phyloP scores from a whole-genome alignment of 2,329 filamentous ascomycete genomes.

The Ascochyta viciae-villosae region DNA sequence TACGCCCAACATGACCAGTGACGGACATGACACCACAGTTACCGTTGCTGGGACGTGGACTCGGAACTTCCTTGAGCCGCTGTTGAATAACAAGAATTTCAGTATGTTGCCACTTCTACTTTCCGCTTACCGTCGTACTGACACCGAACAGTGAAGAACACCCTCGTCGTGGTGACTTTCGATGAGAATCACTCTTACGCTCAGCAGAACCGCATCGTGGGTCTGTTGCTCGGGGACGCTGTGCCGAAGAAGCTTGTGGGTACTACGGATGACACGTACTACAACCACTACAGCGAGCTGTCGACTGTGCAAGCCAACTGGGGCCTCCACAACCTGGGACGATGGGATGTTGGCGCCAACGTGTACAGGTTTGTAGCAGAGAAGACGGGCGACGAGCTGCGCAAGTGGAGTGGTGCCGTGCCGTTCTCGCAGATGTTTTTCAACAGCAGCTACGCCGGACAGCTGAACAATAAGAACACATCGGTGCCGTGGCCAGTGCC shows the following conservation, averaged over 20 bases:
- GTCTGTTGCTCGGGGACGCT: constrained; percentile 76
- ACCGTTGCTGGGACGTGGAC: constrained; percentile 74
- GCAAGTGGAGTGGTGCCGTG: constrained; percentile 36
- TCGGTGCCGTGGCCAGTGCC: constrained; percentile 41
- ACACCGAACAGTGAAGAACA: constrained; percentile 63
- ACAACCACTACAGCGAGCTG: constrained; percentile 58
- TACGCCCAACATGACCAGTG: constrained; percentile 74
- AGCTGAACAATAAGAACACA: constrained; percentile 38
- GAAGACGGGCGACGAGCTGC: constrained; percentile 36
- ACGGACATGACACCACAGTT: constrained; percentile 76
- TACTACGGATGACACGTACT: constrained; percentile 70
- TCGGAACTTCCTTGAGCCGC: constrained; percentile 71
- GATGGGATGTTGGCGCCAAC: constrained; percentile 57
- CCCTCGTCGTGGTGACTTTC: constrained; percentile 77
- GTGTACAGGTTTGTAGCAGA: constrained; percentile 48
- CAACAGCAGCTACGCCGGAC: constrained; percentile 43
- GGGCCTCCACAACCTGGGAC: constrained; percentile 54
- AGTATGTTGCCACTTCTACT: constrained; percentile 39
- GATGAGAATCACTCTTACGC: constrained; percentile 78
- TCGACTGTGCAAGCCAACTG: constrained; percentile 56
- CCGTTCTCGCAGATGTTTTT: constrained; percentile 42
- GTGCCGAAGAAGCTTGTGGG: constrained; percentile 69
- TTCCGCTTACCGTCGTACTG: not conserved
- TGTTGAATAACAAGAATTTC: constrained; percentile 73
- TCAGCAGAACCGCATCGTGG: constrained; percentile 71